Conservation (phyloP, 2,329 filamentous ascomycete genomes). For the Xylaria sp. region DNA sequence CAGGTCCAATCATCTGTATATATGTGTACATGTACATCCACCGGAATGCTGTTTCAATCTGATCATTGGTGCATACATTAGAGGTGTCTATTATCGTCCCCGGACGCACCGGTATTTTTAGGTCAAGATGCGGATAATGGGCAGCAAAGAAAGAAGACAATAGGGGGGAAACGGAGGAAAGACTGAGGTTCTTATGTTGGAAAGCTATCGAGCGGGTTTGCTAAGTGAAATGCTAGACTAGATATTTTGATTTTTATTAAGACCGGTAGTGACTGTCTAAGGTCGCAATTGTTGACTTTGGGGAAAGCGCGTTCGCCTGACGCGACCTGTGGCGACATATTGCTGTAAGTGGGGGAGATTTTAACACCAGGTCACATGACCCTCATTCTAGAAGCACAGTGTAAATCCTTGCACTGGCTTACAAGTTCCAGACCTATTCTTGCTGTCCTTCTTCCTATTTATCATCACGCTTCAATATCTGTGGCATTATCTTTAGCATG, state of each 20-base stretch:
- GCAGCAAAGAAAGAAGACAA: neutral
- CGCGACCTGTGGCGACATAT: constrained; percentile 18
- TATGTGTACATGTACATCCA: neutral
- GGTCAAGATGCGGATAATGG: neutral
- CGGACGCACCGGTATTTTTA: neutral
- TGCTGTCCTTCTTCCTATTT: neutral
- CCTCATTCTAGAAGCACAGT: neutral
- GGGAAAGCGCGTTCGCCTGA: constrained; percentile 46
- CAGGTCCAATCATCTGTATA: constrained; percentile 9
- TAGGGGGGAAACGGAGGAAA: no score
- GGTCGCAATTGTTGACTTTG: constrained; percentile 42
- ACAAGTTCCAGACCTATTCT: neutral
- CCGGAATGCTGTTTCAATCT: neutral
- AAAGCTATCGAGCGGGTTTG: neutral
- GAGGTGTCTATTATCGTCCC: constrained; percentile 1
- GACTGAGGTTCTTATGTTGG: neutral
- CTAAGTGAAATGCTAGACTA: neutral
- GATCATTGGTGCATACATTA: constrained; percentile 26
- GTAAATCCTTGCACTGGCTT: neutral
- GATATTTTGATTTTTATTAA: neutral
- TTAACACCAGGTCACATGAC: constrained; percentile 49
- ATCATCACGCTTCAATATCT: neutral
- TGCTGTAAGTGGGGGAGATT: constrained; percentile 34
- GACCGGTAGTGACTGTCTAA: constrained; percentile 12
- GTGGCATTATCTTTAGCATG: neutral